These are phyloP conservation scores for Pleurotus citrinopileatus DNA, from an alignment of 768 basidiomycete species.

Conservation along the genomic window DNA sequence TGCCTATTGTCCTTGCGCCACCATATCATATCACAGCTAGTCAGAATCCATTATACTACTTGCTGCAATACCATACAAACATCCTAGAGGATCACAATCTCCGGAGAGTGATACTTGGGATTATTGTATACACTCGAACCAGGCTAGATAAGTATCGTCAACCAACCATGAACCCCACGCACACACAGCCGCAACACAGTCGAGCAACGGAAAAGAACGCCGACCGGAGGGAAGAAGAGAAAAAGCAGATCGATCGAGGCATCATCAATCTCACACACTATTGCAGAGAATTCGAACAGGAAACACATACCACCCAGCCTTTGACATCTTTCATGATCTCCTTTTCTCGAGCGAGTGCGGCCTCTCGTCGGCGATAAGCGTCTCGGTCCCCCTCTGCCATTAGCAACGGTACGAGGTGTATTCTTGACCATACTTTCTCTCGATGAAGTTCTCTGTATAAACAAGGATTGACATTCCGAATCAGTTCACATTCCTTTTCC, in stretches of 20 bases:
- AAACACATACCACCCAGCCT: conserved; percentile 84
- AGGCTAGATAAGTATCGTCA: conserved; percentile 40
- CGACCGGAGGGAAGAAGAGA: too few species aligned
- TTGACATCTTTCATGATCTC: conserved; percentile 94
- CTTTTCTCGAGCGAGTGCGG: conserved; percentile 74
- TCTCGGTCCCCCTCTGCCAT: conserved; percentile 95
- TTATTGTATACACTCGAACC: conserved; percentile 89
- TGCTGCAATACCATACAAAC: conserved; percentile 14
- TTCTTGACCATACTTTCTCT: conserved; percentile 93
- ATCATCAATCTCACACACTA: too few species aligned
- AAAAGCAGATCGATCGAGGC: too few species aligned
- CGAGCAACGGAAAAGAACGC: too few species aligned
- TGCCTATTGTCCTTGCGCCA: background rate
- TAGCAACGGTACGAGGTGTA: conserved; percentile 89
- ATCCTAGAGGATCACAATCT: conserved; percentile 33
- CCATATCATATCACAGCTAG: too few species aligned
- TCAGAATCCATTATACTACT: too few species aligned
- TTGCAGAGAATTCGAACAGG: conserved; percentile 8
- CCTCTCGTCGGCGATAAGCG: conserved; percentile 74
- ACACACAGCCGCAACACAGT: too few species aligned
- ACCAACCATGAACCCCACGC: too few species aligned
- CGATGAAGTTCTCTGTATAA: conserved; percentile 82
- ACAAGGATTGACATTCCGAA: conserved; percentile 30
- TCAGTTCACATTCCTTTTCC: conserved; percentile 40
- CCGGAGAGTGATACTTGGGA: conserved; percentile 56